A percentile compares a stretch with the other conserved stretches of the same genome.
Conservation (phyloP, 1,284 basidiomycete genomes). For the Exobasidium cylindrosporum region DNA sequence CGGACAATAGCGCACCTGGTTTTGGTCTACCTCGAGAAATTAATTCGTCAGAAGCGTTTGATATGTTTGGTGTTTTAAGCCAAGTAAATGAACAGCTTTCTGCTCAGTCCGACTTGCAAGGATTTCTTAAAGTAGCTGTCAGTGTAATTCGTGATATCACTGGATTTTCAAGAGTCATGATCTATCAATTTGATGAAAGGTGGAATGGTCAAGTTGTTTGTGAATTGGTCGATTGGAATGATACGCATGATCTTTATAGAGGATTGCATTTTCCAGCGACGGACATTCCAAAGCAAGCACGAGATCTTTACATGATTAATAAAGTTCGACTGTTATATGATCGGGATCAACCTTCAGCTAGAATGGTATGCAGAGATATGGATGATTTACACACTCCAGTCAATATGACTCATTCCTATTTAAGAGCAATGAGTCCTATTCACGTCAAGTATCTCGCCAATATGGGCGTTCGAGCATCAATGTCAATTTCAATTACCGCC, state of each 20-base stretch:
- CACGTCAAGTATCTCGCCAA: slow-evolving; percentile 68
- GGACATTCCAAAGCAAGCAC: slow-evolving; percentile 64
- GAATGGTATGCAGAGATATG: slow-evolving; percentile 68
- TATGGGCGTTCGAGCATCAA: slow-evolving; percentile 55
- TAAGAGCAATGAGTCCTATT: slow-evolving; percentile 85
- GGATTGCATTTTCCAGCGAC: slow-evolving; percentile 68
- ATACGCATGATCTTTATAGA: slow-evolving; percentile 74
- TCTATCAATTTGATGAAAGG: slow-evolving; percentile 77
- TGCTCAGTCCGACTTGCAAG: slow-evolving; percentile 67
- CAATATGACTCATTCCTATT: slow-evolving; percentile 82
- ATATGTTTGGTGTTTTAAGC: slow-evolving; percentile 62
- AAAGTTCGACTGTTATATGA: slow-evolving; percentile 81
- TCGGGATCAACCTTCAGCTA: slow-evolving; percentile 71
- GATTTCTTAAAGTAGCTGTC: slow-evolving; percentile 73
- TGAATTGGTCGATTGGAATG: slow-evolving; percentile 78
- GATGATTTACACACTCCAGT: slow-evolving; percentile 71
- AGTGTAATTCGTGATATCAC: slow-evolving; percentile 74
- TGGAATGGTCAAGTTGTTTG: slow-evolving; percentile 71
- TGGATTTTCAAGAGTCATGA: slow-evolving; percentile 64
- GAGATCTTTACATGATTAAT: slow-evolving; percentile 64
- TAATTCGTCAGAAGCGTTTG: slow-evolving; percentile 32
- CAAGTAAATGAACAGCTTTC: slow-evolving; percentile 83
- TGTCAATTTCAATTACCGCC: slow-evolving; percentile 69
- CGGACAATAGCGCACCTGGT: not conserved
- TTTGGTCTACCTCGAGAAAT: slow-evolving; percentile 7